These are phyloP conservation scores for Cytospora piceicola DNA, from an alignment of 2,329 filamentous ascomycete genomes.

Conservation along the genomic window DNA sequence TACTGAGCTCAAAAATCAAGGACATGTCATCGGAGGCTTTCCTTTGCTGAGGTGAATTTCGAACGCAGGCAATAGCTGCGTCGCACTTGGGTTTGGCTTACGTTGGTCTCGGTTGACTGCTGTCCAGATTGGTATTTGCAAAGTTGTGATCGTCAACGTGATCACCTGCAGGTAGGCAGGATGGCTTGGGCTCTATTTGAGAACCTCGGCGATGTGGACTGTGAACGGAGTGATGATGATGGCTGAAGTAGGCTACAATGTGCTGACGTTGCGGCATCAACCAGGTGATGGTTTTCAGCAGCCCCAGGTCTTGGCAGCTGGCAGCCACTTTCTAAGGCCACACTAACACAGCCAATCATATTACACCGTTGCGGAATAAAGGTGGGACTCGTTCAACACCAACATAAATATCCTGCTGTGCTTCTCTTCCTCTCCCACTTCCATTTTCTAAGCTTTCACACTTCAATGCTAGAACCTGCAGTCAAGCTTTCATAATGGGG, in stretches of 20 bases:
- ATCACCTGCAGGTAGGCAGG: background rate
- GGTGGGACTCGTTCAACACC: background rate
- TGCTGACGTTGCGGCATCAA: constrained; percentile 19
- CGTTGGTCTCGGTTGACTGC: background rate
- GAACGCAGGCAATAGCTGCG: background rate
- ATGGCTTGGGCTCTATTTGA: too few relatives aligned
- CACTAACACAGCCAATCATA: constrained; percentile 1
- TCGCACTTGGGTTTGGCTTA: background rate
- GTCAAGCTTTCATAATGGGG: background rate
- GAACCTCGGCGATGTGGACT: background rate
- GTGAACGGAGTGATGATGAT: background rate
- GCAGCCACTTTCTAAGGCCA: background rate
- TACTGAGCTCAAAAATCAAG: background rate
- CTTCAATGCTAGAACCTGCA: background rate
- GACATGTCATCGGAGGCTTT: background rate
- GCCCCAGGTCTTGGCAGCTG: background rate
- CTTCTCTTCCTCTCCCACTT: background rate
- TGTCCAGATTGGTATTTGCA: background rate
- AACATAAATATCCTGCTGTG: background rate
- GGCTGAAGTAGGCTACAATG: constrained; percentile 19
- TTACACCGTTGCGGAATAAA: constrained; percentile 15
- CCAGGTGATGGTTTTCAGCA: background rate
- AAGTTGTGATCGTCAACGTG: background rate
- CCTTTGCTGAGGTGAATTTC: background rate
- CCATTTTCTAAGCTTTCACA: background rate